These are phyloP conservation scores for Stramenopiles sp. DNA, from an alignment of 352 stramenopile species.

Conservation along the genomic window DNA sequence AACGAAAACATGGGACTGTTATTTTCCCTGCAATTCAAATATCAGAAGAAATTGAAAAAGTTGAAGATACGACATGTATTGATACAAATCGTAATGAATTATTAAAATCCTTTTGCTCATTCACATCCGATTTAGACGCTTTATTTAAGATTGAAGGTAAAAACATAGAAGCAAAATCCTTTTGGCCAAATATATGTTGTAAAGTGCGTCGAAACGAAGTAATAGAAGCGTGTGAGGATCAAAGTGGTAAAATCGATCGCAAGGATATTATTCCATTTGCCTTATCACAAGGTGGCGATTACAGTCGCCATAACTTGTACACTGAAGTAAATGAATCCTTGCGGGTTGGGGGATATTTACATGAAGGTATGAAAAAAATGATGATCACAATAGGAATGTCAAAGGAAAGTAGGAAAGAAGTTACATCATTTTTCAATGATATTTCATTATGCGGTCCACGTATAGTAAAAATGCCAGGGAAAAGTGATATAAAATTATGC, in stretches of 20 bases:
- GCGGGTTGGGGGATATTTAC: not conserved
- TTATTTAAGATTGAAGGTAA: not conserved
- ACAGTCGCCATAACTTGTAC: not conserved
- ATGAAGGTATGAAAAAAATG: not conserved
- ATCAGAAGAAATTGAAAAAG: not conserved
- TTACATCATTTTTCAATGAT: not conserved
- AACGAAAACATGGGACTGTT: not conserved
- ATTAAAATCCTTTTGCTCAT: not conserved
- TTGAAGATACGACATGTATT: not conserved
- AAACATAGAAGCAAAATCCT: not conserved
- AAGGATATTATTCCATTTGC: not conserved
- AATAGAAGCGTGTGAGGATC: not conserved
- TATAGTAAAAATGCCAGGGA: not conserved
- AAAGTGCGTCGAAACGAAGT: not conserved
- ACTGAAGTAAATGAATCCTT: not conserved
- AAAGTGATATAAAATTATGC: not conserved
- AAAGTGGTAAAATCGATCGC: not conserved
- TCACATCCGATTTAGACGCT: not conserved
- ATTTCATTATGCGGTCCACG: not conserved
- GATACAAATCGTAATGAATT: not conserved
- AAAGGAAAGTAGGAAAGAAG: no score
- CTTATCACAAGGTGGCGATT: not conserved
- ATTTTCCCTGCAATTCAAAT: not conserved
- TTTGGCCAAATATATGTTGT: not conserved
- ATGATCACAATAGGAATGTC: not conserved